Evolutionary conservation across 2,329 filamentous ascomycete genomes (phyloP), one percentile per base, ranked within the genome.

Genomic region (Cytospora schulzeri): DNA sequence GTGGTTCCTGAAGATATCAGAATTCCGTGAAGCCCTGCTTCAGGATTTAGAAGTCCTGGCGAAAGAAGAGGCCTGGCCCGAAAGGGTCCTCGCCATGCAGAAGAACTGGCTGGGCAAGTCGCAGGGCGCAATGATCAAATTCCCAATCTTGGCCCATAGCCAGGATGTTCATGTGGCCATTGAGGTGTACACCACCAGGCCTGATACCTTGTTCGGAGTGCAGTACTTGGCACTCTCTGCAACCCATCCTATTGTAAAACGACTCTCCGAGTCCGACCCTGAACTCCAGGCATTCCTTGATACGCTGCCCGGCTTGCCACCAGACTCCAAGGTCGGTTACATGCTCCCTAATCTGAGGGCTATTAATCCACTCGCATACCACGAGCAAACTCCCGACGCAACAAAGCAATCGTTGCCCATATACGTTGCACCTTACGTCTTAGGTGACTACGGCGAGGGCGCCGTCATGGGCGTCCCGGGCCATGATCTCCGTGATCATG

Each of bases 391-490:
- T 0, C 80, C 82, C 1, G 79, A 81, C n/a, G 78, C 79, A 1
- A 80, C 80, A 38, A 83, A 85, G 72, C 71, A 83, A 68, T 81
- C 83, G 9, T 70, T 96, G 6, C 92, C 92, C 1, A 82, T 96
- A 6, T 96, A 90, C 71, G 90, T 91, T 26, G 91, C 93, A 12
- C 89, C 92, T 0, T 96, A 96, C 72, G 93, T 96, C 14, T 80
- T 96, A 6, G 90, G 89, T 29, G 91, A 93, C 72, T 95, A 96
- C 70, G 92, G 92, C 19, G 90, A 93, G 69, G 92, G 92, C 1
- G 92, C 92, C 12, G 90, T 96, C 2, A 96, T 97, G 92, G 93
- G 93, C 52, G 93, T 96, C 9, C 93, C 93, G 0, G 93, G 88
- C 2, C 93, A 97, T 72, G 93, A 97, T 75, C 73, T 82, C 5